Evolutionary conservation across 1,284 basidiomycete species (phyloP).

Genomic region (Phenoliferia sp.): DNA sequence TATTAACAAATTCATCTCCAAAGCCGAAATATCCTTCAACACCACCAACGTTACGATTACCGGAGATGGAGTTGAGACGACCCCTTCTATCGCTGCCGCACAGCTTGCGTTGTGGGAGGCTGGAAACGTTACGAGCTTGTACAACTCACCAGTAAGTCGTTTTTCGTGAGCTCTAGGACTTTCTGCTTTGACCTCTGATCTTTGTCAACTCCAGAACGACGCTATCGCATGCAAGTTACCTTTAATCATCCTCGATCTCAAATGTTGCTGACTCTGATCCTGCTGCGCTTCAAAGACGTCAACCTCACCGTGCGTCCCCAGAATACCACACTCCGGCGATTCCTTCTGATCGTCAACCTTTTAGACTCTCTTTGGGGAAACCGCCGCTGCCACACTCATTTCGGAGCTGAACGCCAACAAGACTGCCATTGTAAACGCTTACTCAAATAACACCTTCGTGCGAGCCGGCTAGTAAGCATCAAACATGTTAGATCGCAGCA

Average conservation of each 20-base stretch:
- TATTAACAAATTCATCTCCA: too few species aligned
- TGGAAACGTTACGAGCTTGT: constrained; percentile 43
- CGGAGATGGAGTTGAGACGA: constrained; percentile 31
- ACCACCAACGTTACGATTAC: constrained; percentile 31
- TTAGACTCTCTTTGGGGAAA: constrained; percentile 48
- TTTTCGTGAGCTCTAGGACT: too few species aligned
- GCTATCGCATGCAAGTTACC: not conserved
- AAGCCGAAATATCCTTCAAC: constrained; percentile 33
- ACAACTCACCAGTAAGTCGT: constrained; percentile 64
- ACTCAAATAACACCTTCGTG: constrained; percentile 12
- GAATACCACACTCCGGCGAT: not conserved
- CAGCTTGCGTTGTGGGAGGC: constrained; percentile 33
- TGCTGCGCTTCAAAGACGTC: not conserved
- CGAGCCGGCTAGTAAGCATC: constrained; percentile 5
- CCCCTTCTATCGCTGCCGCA: constrained; percentile 30
- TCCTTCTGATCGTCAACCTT: not conserved
- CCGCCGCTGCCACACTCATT: constrained; percentile 34
- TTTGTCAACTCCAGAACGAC: too few species aligned
- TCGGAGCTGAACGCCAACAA: constrained; percentile 44
- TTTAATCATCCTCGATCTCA: not conserved
- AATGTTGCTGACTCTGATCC: not conserved
- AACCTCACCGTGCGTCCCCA: not conserved
- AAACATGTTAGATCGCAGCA: too few species aligned
- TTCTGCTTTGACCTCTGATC: too few species aligned
- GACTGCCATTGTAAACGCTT: constrained; percentile 38